Conservation (phyloP, 2,329 filamentous ascomycete genomes). For the Hymenoscyphus salicellus region DNA sequence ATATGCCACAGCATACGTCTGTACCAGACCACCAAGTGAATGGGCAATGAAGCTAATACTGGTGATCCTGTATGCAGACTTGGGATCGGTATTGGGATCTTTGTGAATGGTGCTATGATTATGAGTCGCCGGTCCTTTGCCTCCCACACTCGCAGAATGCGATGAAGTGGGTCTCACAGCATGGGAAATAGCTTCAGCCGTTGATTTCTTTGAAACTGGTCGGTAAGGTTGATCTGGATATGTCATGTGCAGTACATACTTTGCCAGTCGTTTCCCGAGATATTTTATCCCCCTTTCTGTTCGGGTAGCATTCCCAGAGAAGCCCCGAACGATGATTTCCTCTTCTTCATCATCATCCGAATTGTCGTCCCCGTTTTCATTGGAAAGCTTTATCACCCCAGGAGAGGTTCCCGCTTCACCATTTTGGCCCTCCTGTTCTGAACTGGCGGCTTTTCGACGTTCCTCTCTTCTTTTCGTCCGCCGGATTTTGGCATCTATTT, state of each 20-base stretch:
- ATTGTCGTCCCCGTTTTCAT: slow-evolving; percentile 22
- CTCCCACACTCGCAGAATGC: slow-evolving; percentile 35
- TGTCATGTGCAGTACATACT: slow-evolving; percentile 83
- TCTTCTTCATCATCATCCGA: slow-evolving; percentile 54
- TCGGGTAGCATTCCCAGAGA: slow-evolving; percentile 81
- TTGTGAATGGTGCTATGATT: slow-evolving; percentile 60
- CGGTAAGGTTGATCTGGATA: slow-evolving; percentile 91
- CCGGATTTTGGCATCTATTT: slow-evolving; percentile 63
- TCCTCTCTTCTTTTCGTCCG: slow-evolving; percentile 49
- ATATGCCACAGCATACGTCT: slow-evolving; percentile 93
- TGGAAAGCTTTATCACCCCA: slow-evolving; percentile 2
- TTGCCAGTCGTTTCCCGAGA: slow-evolving; percentile 87
- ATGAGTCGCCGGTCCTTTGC: slow-evolving; percentile 50
- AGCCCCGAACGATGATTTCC: slow-evolving; percentile 85
- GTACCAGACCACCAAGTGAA: slow-evolving; percentile 83
- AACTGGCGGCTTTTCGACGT: neutral
- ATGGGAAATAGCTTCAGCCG: slow-evolving; percentile 43
- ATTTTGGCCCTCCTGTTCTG: slow-evolving; percentile 16
- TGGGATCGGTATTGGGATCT: slow-evolving; percentile 36
- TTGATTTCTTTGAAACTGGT: slow-evolving; percentile 53
- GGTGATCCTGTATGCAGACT: slow-evolving; percentile 74
- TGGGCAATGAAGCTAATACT: slow-evolving; percentile 95
- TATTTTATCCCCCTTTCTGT: slow-evolving; percentile 97
- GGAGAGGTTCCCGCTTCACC: slow-evolving; percentile 23
- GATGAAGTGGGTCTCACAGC: slow-evolving; percentile 38